These are phyloP conservation scores for Phaeotremella skinneri DNA, from an alignment of 768 basidiomycete genomes.

Conservation along the genomic window DNA sequence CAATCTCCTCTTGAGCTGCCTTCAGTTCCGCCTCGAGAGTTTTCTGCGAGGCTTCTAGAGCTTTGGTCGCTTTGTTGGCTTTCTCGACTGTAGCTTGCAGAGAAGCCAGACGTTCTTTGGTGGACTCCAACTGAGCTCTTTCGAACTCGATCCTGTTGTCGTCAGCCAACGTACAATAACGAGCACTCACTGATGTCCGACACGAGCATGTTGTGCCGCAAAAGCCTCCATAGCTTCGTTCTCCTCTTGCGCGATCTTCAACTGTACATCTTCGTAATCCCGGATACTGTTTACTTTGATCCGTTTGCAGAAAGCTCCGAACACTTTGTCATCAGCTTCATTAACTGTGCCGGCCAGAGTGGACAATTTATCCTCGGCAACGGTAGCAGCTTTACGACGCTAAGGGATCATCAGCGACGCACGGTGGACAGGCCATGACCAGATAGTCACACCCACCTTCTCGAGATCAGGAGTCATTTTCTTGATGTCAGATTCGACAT, in stretches of 20 bases:
- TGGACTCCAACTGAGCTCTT: constrained; percentile 65
- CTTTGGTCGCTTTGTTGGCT: constrained; percentile 60
- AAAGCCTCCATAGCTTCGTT: constrained; percentile 77
- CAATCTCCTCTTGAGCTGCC: constrained; percentile 62
- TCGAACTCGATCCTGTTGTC: constrained; percentile 71
- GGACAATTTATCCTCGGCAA: constrained; percentile 61
- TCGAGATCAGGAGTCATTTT: constrained; percentile 36
- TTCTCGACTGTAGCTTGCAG: constrained; percentile 63
- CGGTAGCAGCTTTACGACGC: constrained; percentile 60
- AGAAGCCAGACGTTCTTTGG: constrained; percentile 60
- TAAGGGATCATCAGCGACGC: constrained; percentile 47
- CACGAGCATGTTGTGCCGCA: constrained; percentile 78
- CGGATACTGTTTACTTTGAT: constrained; percentile 79
- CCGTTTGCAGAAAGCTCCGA: constrained; percentile 70
- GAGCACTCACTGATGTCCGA: constrained; percentile 74
- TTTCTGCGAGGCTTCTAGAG: constrained; percentile 53
- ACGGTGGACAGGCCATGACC: constrained; percentile 11
- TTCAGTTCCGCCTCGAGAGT: constrained; percentile 50
- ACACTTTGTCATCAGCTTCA: constrained; percentile 75
- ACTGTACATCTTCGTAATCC: constrained; percentile 88
- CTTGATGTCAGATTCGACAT: constrained; percentile 54
- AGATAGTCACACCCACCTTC: constrained; percentile 38
- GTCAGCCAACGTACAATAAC: background rate
- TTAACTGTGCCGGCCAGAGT: constrained; percentile 63
- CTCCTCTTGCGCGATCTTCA: constrained; percentile 83